These are phyloP conservation scores for Mallotus nudiflorus DNA, from an alignment of 345 rosid genomes.

Conservation along the genomic window DNA sequence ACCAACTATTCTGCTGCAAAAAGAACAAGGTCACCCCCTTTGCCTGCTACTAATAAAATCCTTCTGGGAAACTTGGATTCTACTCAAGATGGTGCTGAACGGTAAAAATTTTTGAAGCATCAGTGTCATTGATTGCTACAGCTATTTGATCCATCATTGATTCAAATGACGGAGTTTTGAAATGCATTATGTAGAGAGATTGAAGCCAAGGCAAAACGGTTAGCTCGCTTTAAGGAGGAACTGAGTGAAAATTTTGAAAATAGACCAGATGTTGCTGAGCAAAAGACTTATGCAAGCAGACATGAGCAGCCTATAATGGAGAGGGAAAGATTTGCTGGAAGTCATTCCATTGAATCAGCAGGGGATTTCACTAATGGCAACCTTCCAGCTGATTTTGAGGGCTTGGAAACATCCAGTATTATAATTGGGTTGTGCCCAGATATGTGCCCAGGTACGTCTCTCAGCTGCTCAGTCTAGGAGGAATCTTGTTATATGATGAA, in stretches of 20 bases:
- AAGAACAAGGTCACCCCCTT: slow-evolving; percentile 74
- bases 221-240: slow-evolving; percentile 78
- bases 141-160: not conserved
- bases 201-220: slow-evolving; percentile 83
- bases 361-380: slow-evolving; percentile 41
- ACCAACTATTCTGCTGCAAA: slow-evolving; percentile 41
- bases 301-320: slow-evolving; percentile 35
- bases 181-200: slow-evolving; percentile 53
- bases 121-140: not conserved
- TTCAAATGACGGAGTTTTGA: slow-evolving; percentile 1
- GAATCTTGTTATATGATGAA: slow-evolving; percentile 14
- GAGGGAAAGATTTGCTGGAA: slow-evolving; percentile 28
- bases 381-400: slow-evolving; percentile 47
- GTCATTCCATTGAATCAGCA: slow-evolving; percentile 33
- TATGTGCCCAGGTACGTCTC: slow-evolving; percentile 87
- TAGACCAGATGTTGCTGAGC: slow-evolving; percentile 39
- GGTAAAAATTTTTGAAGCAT: slow-evolving; percentile 45
- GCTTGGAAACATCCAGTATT: slow-evolving; percentile 48
- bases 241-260: slow-evolving; percentile 45
- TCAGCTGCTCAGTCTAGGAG: slow-evolving; percentile 20
- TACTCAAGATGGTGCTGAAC: slow-evolving; percentile 51
- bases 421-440: slow-evolving; percentile 81
- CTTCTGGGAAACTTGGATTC: slow-evolving; percentile 42
- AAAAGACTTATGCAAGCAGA: slow-evolving; percentile 36
- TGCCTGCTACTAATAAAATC: slow-evolving; percentile 39